A percentile compares a stretch with the other conserved stretches of the same genome.
These are phyloP conservation scores for Colletotrichum lini DNA, from an alignment of 2,329 filamentous ascomycete genomes.

Conservation along the genomic window DNA sequence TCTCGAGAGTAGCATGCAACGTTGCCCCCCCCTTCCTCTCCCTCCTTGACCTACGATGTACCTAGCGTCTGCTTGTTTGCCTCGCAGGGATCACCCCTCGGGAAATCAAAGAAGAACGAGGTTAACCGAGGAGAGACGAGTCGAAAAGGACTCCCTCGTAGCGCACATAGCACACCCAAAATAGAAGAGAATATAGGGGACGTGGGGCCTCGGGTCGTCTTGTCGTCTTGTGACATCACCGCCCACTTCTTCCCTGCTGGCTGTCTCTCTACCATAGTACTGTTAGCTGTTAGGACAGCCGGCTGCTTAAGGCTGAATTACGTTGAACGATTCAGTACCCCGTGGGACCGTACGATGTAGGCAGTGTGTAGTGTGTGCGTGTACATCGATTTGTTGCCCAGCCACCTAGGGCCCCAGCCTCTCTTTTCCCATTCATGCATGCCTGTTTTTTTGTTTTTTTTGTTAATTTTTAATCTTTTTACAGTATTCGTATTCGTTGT, in stretches of 20 bases:
- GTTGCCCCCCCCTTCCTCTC: constrained; percentile 19
- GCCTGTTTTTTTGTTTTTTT: no score
- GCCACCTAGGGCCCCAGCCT: not conserved
- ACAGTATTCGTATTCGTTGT: no score
- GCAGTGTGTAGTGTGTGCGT: no score
- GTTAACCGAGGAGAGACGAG: no score
- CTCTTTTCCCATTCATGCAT: no score
- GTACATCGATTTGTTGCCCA: not conserved
- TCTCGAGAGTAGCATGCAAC: constrained; percentile 15
- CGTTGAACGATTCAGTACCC: constrained; percentile 17
- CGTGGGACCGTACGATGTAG: no score
- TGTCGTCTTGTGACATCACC: constrained; percentile 30
- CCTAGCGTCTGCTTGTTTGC: constrained; percentile 20
- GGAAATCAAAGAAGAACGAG: not conserved
- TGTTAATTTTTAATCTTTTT: no score
- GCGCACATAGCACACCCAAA: not conserved
- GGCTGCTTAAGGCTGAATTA: not conserved
- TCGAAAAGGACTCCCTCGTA: no score
- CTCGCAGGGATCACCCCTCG: not conserved
- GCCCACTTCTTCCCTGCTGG: constrained; percentile 8
- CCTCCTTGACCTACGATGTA: not conserved
- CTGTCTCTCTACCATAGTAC: no score
- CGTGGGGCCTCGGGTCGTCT: constrained; percentile 7
- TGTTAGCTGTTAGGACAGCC: not conserved
- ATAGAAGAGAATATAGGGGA: constrained; percentile 14